phyloP scores from a whole-genome alignment of 345 rosid species.

The Eucalyptus curtisii region DNA sequence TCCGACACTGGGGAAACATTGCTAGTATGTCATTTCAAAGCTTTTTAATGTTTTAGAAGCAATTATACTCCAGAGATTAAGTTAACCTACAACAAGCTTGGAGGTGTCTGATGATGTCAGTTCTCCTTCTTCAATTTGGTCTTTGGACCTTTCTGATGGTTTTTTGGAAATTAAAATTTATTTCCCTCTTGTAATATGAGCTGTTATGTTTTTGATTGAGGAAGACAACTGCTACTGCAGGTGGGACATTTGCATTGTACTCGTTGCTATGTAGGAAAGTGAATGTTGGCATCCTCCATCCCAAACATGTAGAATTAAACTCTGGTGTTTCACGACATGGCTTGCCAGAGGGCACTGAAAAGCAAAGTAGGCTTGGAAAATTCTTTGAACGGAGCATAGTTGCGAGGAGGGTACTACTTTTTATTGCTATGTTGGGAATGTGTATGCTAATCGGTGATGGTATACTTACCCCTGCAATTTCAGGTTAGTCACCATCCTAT shows the following conservation, averaged over 20 bases:
- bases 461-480: slow-evolving; percentile 83
- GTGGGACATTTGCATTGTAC: slow-evolving; percentile 85
- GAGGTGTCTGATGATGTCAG: not conserved
- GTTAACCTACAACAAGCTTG: not conserved
- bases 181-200: not conserved
- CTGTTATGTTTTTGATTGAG: not conserved
- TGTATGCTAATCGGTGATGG: slow-evolving; percentile 94
- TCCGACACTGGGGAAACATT: not conserved
- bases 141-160: not conserved
- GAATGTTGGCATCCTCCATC: slow-evolving; percentile 38
- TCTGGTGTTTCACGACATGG: not conserved
- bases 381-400: slow-evolving; percentile 47
- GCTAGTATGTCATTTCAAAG: not conserved
- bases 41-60: not conserved
- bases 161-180: not conserved
- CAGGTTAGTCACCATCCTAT: slow-evolving; percentile 29
- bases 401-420: slow-evolving; percentile 48
- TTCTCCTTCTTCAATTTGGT: not conserved
- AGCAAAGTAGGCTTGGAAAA: slow-evolving; percentile 30
- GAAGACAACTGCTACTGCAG: slow-evolving; percentile 21
- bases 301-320: slow-evolving; percentile 12
- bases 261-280: slow-evolving; percentile 68
- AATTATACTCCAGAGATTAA: not conserved
- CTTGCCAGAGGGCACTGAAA: slow-evolving; percentile 8
- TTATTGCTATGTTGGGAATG: slow-evolving; percentile 72